Conservation (phyloP, 2,329 filamentous ascomycete species). For the Ophiostoma quercus region DNA sequence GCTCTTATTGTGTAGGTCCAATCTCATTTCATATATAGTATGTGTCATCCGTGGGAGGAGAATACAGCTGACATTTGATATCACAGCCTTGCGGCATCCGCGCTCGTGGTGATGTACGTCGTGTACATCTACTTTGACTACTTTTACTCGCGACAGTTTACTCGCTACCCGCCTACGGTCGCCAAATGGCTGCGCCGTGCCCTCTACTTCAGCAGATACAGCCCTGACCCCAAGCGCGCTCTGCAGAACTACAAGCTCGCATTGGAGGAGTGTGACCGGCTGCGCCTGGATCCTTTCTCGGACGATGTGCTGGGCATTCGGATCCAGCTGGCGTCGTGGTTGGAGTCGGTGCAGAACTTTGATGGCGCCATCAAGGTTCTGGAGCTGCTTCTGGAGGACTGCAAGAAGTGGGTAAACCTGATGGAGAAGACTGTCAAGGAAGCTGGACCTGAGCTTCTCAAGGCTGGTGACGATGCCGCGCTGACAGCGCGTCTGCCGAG, state of each 20-base stretch:
- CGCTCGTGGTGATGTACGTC: conserved; percentile 37
- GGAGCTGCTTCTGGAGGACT: conserved; percentile 69
- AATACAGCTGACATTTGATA: neutral
- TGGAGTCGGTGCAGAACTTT: conserved; percentile 70
- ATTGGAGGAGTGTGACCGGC: conserved; percentile 64
- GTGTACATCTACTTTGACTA: conserved; percentile 48
- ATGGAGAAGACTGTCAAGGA: conserved; percentile 41
- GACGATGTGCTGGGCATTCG: conserved; percentile 88
- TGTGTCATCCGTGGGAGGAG: neutral
- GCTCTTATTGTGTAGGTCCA: conserved; percentile 40
- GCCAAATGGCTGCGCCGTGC: conserved; percentile 76
- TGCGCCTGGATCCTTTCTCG: conserved; percentile 79
- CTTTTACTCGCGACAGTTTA: conserved; percentile 53
- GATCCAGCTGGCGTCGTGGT: conserved; percentile 71
- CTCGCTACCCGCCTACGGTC: conserved; percentile 61
- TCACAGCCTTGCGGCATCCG: conserved; percentile 36
- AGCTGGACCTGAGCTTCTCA: conserved; percentile 31
- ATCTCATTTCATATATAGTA: neutral
- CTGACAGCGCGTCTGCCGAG: conserved; percentile 22
- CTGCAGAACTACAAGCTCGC: conserved; percentile 80
- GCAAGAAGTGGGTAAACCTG: conserved; percentile 53
- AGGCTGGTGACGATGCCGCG: conserved; percentile 29
- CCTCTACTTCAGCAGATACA: conserved; percentile 77
- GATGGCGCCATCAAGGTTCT: conserved; percentile 69
- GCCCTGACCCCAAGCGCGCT: conserved; percentile 68